phyloP scores from a whole-genome alignment of 148 eudicot species.

The Drosera capensis region DNA sequence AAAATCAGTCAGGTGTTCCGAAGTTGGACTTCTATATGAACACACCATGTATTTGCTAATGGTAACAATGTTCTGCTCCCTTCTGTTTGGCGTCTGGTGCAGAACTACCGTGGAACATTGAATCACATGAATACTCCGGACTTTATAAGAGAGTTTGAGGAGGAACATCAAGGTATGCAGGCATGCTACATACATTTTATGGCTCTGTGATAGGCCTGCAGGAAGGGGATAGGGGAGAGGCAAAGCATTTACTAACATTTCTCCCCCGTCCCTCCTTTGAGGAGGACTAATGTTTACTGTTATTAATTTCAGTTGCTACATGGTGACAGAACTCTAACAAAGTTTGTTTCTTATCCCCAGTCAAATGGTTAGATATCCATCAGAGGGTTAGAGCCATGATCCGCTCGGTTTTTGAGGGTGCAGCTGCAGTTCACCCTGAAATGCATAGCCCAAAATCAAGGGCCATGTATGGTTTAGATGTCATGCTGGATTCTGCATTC shows the following conservation, averaged over 20 bases:
- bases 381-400: slow-evolving; percentile 51
- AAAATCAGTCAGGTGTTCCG: not conserved
- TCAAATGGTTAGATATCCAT: slow-evolving; percentile 74
- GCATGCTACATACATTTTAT: slow-evolving; percentile 2
- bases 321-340: not conserved
- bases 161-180: slow-evolving; percentile 60
- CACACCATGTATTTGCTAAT: too few relatives aligned
- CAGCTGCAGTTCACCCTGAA: slow-evolving; percentile 68
- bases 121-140: slow-evolving; percentile 66
- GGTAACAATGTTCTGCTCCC: not conserved
- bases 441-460: slow-evolving; percentile 71
- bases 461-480: slow-evolving; percentile 94
- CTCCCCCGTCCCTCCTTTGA: not conserved
- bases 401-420: slow-evolving; percentile 75
- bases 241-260: not conserved
- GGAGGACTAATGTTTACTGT: not conserved
- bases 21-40: not conserved
- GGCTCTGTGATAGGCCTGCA: not conserved
- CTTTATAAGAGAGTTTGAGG: slow-evolving; percentile 70
- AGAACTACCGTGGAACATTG: slow-evolving; percentile 84
- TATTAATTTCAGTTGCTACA: not conserved
- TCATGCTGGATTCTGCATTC: slow-evolving; percentile 72
- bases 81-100: slow-evolving; percentile 1
- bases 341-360: slow-evolving; percentile 28
- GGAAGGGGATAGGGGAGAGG: too few relatives aligned